Evolutionary conservation across 129 eudicot genomes (phyloP), one percentile per base, ranked within the genome.

Genomic region (Cynara cardunculus): DNA sequence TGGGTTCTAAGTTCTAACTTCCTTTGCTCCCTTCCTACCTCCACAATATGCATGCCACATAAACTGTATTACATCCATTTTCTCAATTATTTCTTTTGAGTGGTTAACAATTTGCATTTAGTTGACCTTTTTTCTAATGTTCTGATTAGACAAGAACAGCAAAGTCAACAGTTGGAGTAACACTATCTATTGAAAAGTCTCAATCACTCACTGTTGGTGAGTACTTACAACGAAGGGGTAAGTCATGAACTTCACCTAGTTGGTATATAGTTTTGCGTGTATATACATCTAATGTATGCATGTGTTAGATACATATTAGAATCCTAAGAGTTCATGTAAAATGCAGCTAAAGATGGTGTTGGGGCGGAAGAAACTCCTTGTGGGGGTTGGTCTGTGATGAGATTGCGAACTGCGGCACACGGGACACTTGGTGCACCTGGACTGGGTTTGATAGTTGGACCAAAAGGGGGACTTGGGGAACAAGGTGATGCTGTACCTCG

Each of bases 401-500:
- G 99, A 83, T 78, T 95, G 87, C 85, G 97, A 27, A 79, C 95
- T 77, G 96, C 94, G 82, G 99, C 97, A 74, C 99, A 89, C 77
- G 99, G 99, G 69, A 95, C 94, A 65, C 82, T 90, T 25, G 88
- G 91, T 76, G 39, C 85, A 74, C 84, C 90, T 4, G 88, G 94
- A 32, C 81, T 92, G 87, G 87, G 96, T 87, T 82, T 90, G 78
- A 87, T 87, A 56, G 73, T 90, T 85, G 99, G 97, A 66, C 97
- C 99, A 28, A 95, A 90, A 89, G 99, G 99, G 61, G 99, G 99
- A 56, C 96, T 95, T 81, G 99, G 99, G 72, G 94, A 95, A 69
- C 88, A 82, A 67, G 97, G 99, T 88, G 97, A 95, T 88, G 94
- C 99, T 83, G 97, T 95, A 72, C 87, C 97, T 74, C 94, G 99